A percentile compares a stretch with the other conserved stretches of the same genome.
Conservation (phyloP, 1,284 basidiomycete species). For the Cryptococcus sp. region DNA sequence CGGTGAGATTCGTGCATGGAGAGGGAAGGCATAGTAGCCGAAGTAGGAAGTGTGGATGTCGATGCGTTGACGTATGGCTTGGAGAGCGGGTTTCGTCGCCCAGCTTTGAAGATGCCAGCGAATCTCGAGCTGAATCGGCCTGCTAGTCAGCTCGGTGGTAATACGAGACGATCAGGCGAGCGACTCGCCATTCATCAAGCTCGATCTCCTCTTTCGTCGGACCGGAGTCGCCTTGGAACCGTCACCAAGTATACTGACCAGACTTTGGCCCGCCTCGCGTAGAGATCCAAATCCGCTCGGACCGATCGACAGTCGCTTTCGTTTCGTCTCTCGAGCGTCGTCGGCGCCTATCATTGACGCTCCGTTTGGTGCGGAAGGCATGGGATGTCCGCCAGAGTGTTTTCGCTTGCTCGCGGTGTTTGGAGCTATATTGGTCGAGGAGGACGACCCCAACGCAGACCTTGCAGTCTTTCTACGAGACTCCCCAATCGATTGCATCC, state of each 20-base stretch:
- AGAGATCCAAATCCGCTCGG: conserved; percentile 24
- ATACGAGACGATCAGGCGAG: conserved; percentile 2
- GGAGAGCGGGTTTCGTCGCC: not conserved
- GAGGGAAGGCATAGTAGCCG: not conserved
- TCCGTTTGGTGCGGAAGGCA: conserved; percentile 33
- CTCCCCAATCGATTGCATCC: conserved; percentile 27
- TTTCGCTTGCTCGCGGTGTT: conserved; percentile 22
- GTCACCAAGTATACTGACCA: conserved; percentile 23
- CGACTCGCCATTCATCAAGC: conserved; percentile 15
- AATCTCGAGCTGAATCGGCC: no score
- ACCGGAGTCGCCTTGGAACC: conserved; percentile 13
- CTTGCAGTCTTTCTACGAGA: not conserved
- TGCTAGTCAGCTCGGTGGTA: no score
- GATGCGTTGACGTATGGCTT: no score
- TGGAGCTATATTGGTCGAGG: not conserved
- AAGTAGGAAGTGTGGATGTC: not conserved
- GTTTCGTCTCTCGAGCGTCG: conserved; percentile 21
- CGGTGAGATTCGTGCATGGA: no score
- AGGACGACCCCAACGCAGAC: not conserved
- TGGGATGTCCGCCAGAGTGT: conserved; percentile 1
- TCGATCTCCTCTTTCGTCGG: conserved; percentile 16
- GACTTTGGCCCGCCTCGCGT: conserved; percentile 24
- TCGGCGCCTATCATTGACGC: conserved; percentile 11
- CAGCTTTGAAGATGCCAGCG: not conserved
- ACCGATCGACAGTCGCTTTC: conserved; percentile 20